phyloP scores from a whole-genome alignment of 1,284 basidiomycete species.

The Melampsora abietis-canadensis region DNA sequence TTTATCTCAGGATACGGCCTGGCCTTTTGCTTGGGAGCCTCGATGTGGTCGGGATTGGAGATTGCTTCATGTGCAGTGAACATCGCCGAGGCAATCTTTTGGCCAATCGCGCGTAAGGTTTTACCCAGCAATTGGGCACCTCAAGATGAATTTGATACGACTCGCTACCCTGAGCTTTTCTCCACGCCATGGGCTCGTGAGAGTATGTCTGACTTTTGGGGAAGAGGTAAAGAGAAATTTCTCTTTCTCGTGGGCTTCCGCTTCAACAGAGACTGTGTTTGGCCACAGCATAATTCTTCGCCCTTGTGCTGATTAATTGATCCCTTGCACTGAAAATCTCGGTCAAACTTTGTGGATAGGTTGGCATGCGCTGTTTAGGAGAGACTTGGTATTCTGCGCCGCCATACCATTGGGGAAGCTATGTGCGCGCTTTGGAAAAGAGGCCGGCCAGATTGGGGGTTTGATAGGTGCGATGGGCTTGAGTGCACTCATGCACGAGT shows the following conservation, averaged over 20 bases:
- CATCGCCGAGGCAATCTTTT: slow-evolving; percentile 26
- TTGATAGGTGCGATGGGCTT: too few relatives aligned
- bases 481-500: too few relatives aligned
- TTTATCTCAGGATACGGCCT: slow-evolving; percentile 27
- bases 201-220: slow-evolving; percentile 41
- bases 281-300: too few relatives aligned
- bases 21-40: slow-evolving; percentile 34
- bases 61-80: slow-evolving; percentile 27
- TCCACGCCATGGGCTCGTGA: slow-evolving; percentile 29
- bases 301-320: too few relatives aligned
- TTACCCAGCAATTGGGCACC: slow-evolving; percentile 29
- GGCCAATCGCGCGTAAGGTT: slow-evolving; percentile 9
- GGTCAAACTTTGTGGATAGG: neutral
- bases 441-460: too few relatives aligned
- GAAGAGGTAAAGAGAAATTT: neutral
- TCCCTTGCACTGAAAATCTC: too few relatives aligned
- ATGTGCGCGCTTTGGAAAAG: too few relatives aligned
- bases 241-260: too few relatives aligned
- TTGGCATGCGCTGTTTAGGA: slow-evolving; percentile 34
- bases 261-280: too few relatives aligned
- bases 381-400: slow-evolving; percentile 26
- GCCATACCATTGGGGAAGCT: slow-evolving; percentile 2
- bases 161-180: slow-evolving; percentile 27
- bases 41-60: slow-evolving; percentile 33
- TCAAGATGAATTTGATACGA: slow-evolving; percentile 17